These are phyloP conservation scores for Penicillium chermesinum DNA, from an alignment of 495 filamentous ascomycete genomes.

Conservation along the genomic window DNA sequence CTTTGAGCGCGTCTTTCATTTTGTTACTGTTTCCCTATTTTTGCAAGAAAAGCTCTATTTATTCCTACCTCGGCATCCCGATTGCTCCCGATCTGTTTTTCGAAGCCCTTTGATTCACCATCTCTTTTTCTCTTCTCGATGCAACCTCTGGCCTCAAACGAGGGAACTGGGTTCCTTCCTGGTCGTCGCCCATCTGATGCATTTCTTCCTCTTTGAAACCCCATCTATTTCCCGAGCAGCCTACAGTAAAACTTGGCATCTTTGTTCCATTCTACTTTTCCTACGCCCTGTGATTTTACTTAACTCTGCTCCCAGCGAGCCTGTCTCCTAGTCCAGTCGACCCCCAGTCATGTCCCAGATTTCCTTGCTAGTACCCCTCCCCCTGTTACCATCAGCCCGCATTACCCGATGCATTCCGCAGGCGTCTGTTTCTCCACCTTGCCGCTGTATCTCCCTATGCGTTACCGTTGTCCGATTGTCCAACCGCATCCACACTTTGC, in stretches of 20 bases:
- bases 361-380: constrained; percentile 22
- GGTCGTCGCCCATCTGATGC: constrained; percentile 16
- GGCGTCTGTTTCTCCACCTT: constrained; percentile 44
- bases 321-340: constrained; percentile 23
- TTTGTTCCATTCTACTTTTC: constrained; percentile 7
- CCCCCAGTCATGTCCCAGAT: constrained; percentile 28
- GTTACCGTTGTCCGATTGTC: constrained; percentile 16
- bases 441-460: constrained; percentile 19
- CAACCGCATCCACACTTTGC: constrained; percentile 19
- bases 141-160: constrained; percentile 10
- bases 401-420: constrained; percentile 42
- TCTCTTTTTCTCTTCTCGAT: constrained; percentile 14
- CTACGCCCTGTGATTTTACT: constrained; percentile 21
- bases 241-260: constrained; percentile 5
- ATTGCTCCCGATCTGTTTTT: constrained; percentile 10
- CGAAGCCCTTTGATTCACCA: constrained; percentile 7
- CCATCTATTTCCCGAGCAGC: constrained; percentile 6
- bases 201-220: constrained; percentile 16
- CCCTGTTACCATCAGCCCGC: constrained; percentile 28
- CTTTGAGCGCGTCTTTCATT: constrained; percentile 28
- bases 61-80: constrained; percentile 17
- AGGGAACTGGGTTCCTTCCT: constrained; percentile 20
- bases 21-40: constrained; percentile 5
- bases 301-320: constrained; percentile 35
- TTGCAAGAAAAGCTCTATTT: constrained; percentile 23